Conservation (phyloP, 495 filamentous ascomycete species). For the Trichodelitschia bisporula region DNA sequence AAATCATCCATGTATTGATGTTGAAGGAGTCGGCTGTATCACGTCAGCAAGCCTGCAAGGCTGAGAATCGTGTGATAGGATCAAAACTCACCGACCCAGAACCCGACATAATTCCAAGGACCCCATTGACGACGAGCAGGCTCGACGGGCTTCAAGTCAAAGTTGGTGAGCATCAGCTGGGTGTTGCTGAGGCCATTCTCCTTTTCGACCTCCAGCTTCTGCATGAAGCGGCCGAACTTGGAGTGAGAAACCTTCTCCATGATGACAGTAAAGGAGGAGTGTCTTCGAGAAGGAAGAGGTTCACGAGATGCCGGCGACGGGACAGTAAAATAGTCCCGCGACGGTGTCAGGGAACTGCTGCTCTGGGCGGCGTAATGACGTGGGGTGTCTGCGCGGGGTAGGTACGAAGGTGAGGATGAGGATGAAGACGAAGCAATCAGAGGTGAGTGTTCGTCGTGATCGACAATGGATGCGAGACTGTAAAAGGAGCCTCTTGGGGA, state of each 20-base stretch:
- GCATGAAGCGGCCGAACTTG: slow-evolving; percentile 8
- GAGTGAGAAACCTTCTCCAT: slow-evolving; percentile 17
- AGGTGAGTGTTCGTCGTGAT: slow-evolving; percentile 8
- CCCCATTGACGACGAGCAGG: slow-evolving; percentile 68
- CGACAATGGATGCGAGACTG: too few species aligned
- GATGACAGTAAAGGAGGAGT: slow-evolving; percentile 5
- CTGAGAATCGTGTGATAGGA: neutral
- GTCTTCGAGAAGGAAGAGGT: slow-evolving; percentile 3
- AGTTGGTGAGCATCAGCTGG: slow-evolving; percentile 72
- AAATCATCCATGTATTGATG: slow-evolving; percentile 98
- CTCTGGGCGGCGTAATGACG: neutral
- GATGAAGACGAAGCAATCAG: slow-evolving; percentile 5
- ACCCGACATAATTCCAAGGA: slow-evolving; percentile 69
- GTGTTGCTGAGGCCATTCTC: slow-evolving; percentile 62
- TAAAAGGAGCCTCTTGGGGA: too few species aligned
- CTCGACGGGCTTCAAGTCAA: slow-evolving; percentile 80
- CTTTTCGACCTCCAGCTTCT: slow-evolving; percentile 40
- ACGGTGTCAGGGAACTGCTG: neutral
- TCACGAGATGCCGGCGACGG: neutral
- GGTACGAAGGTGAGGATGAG: too few species aligned
- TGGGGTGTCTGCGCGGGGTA: too few species aligned
- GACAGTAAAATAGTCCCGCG: slow-evolving; percentile 1
- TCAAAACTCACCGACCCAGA: slow-evolving; percentile 9
- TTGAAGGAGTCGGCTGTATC: slow-evolving; percentile 67
- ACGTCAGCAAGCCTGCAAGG: neutral